Base-by-base conservation (phyloP, 306 rosid species). In the Crotalaria pallida region DNA sequence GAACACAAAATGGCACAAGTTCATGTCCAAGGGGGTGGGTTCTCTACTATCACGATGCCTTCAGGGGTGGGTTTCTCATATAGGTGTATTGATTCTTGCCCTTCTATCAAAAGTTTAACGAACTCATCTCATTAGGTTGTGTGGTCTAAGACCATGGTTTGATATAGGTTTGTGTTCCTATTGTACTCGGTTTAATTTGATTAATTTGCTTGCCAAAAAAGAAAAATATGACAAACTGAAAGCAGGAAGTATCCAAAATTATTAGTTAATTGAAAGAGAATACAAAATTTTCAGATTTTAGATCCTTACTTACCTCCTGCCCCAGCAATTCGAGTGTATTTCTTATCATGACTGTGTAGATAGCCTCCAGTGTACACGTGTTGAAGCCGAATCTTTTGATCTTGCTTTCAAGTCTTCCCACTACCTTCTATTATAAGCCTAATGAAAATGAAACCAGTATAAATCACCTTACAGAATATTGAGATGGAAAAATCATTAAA, bases 351-450 rank as follows among this genome's bases (percentile, higher is more conserved):
- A 77, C 99, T 94, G 18, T 91, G 99, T 7, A 94, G 80, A 79
- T 84, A 91, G 81, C 77, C 89, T 11, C 83, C 75, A 3, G 99
- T 94, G 80, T 94, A 97, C 13, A 94, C 58, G 52, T 94, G 99
- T 77, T 94, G 99, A 53, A 94, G 80, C 58, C 99, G 90, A 80
- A 94, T 44, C 84, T 71, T 89, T 84, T 94, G 99, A 63, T 89
- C 92, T 80, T 94, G 97, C 86, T 84, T 94, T 97, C 99, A 94
- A 64, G 96, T 86, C 88, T 91, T 94, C 72, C 96, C 99, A 65
- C 81, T 86, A 70, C 96, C 97, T 79, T 94, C 99, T 74, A 86
- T 82, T 12, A 67, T 24, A 44, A 94, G 82, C 88, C 99, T 91
- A 38, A 34, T 11, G 57, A 76, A 73, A 66, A 51, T 10, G 50